Conservation (phyloP, 106 monocot genomes). For the Iris macrosiphon region DNA sequence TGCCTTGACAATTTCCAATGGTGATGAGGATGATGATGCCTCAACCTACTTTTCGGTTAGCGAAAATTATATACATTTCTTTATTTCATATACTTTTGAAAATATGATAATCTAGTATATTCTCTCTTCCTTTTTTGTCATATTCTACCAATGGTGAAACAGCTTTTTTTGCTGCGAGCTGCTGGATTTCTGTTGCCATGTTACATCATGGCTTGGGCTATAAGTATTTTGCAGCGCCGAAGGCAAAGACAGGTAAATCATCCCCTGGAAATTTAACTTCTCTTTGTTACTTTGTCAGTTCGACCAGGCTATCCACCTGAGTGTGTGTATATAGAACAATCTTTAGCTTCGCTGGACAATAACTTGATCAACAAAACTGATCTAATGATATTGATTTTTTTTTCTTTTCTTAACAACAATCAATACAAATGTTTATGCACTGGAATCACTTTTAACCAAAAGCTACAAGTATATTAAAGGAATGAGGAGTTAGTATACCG, state of each 20-base stretch:
- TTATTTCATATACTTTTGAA: background rate
- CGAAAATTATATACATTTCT: background rate
- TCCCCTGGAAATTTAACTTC: too few relatives aligned
- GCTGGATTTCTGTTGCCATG: constrained; percentile 79
- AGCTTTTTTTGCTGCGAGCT: constrained; percentile 71
- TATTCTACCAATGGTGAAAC: constrained; percentile 1
- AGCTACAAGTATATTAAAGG: too few relatives aligned
- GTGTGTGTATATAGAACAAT: too few relatives aligned
- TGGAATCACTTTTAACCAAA: too few relatives aligned
- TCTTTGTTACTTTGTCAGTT: background rate
- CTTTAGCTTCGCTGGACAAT: too few relatives aligned
- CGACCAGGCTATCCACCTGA: background rate
- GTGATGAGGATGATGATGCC: constrained; percentile 62
- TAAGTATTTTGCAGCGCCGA: constrained; percentile 55
- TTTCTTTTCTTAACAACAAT: too few relatives aligned
- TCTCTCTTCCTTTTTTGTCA: background rate
- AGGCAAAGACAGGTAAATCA: constrained; percentile 79
- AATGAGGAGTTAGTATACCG: too few relatives aligned
- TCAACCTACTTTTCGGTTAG: constrained; percentile 55
- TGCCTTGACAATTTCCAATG: constrained; percentile 48
- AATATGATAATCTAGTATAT: background rate
- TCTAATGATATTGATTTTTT: too few relatives aligned
- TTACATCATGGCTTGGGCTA: constrained; percentile 86
- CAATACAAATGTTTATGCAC: too few relatives aligned
- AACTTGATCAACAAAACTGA: too few relatives aligned